phyloP scores from a whole-genome alignment of 345 rosid species.

The Melastoma malabathricum region DNA sequence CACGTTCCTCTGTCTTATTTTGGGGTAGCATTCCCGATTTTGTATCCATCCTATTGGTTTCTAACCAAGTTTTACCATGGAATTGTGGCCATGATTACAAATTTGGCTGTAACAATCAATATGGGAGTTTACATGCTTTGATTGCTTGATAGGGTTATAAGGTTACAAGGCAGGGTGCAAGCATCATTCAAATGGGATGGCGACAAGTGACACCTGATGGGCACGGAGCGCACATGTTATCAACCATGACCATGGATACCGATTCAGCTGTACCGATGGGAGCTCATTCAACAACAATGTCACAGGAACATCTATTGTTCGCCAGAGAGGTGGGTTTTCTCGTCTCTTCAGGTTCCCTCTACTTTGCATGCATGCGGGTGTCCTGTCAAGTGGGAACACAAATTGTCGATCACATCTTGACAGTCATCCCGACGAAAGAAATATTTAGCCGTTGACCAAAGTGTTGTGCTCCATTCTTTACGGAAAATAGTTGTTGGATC shows the following conservation, averaged over 20 bases:
- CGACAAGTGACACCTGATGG: constrained; percentile 30
- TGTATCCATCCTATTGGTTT: neutral
- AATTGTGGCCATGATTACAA: neutral
- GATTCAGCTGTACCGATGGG: constrained; percentile 29
- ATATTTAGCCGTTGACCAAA: no score
- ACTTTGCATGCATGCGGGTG: neutral
- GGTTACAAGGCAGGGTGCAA: constrained; percentile 71
- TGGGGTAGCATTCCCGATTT: no score
- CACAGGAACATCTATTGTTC: constrained; percentile 38
- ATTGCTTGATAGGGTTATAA: constrained; percentile 55
- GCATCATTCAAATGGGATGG: constrained; percentile 69
- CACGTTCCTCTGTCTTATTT: no score
- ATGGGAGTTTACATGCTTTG: neutral
- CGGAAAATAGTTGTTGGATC: no score
- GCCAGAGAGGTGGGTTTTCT: constrained; percentile 45
- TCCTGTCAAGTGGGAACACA: no score
- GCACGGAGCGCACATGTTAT: constrained; percentile 50
- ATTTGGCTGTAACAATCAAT: neutral
- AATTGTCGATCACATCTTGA: no score
- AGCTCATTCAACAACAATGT: constrained; percentile 18
- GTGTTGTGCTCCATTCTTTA: no score
- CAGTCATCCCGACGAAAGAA: no score
- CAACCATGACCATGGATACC: constrained; percentile 74
- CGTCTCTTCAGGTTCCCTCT: neutral
- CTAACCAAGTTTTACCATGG: neutral